These are phyloP conservation scores for Byssochlamys sp. DNA, from an alignment of 2,329 filamentous ascomycete genomes.

Conservation along the genomic window DNA sequence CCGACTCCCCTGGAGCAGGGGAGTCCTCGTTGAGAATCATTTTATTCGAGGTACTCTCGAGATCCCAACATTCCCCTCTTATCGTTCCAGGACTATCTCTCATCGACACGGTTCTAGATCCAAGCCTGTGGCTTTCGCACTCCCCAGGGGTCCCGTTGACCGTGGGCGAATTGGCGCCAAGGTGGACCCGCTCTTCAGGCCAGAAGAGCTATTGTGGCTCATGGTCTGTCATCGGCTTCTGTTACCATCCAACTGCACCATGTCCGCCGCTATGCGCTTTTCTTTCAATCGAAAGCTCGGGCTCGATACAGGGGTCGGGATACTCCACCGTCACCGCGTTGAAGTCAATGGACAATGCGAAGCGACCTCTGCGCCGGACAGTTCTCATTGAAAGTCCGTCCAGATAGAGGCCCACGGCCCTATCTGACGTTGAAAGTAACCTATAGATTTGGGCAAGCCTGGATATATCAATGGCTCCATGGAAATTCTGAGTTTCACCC, in stretches of 20 bases:
- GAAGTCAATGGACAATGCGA: neutral
- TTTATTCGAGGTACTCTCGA: neutral
- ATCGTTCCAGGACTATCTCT: neutral
- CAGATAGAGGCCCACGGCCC: neutral
- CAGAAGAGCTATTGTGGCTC: neutral
- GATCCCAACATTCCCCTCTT: neutral
- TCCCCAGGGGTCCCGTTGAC: neutral
- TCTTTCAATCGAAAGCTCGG: neutral
- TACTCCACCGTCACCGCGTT: neutral
- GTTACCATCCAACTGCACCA: neutral
- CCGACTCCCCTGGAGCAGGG: neutral
- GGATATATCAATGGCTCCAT: neutral
- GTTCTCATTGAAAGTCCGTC: neutral
- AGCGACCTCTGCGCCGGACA: neutral
- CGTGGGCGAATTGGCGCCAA: neutral
- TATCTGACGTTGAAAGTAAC: neutral
- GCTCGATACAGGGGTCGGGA: neutral
- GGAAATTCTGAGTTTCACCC: neutral
- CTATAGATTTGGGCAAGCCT: neutral
- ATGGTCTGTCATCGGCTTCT: neutral
- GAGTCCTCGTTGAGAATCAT: neutral
- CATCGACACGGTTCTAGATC: neutral
- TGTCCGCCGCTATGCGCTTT: neutral
- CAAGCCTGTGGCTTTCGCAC: neutral
- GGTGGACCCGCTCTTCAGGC: neutral